phyloP scores from a whole-genome alignment of 371 early-diverging fungal genomes.

The Nosema muscidifuracis region DNA sequence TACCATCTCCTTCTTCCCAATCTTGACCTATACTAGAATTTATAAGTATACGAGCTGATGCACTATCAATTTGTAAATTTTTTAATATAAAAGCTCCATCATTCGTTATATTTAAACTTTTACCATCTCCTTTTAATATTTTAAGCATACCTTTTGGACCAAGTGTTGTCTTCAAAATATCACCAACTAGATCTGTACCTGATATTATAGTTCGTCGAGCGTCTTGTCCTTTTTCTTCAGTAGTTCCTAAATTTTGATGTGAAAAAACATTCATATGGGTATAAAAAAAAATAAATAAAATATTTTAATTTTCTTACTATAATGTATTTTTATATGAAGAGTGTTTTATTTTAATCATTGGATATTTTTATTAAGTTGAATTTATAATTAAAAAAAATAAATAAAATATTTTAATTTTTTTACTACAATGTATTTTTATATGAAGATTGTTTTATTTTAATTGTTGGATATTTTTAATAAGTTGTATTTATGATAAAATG shows the following conservation, averaged over 20 bases:
- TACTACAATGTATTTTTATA: no score
- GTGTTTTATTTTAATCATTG: no score
- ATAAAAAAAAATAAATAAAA: constrained; percentile 9
- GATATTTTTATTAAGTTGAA: no score
- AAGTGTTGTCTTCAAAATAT: constrained; percentile 77
- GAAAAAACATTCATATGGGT: constrained; percentile 51
- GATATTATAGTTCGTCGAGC: constrained; percentile 69
- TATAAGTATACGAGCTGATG: constrained; percentile 93
- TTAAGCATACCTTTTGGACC: constrained; percentile 78
- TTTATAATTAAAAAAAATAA: no score
- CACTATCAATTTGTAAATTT: constrained; percentile 88
- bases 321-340: no score
- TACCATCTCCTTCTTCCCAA: constrained; percentile 99
- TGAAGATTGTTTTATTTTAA: no score
- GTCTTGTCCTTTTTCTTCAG: constrained; percentile 60
- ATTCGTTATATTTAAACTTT: constrained; percentile 87
- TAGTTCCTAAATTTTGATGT: constrained; percentile 55
- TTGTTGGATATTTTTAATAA: no score
- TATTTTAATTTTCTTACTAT: no score
- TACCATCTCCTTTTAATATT: constrained; percentile 72
- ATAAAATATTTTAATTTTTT: no score
- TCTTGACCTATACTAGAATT: constrained; percentile 88
- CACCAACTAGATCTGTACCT: constrained; percentile 87
- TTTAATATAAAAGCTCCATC: constrained; percentile 99
- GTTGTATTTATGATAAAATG: no score